phyloP scores from a whole-genome alignment of 768 basidiomycete species.

The Xerocomus spinulosus region DNA sequence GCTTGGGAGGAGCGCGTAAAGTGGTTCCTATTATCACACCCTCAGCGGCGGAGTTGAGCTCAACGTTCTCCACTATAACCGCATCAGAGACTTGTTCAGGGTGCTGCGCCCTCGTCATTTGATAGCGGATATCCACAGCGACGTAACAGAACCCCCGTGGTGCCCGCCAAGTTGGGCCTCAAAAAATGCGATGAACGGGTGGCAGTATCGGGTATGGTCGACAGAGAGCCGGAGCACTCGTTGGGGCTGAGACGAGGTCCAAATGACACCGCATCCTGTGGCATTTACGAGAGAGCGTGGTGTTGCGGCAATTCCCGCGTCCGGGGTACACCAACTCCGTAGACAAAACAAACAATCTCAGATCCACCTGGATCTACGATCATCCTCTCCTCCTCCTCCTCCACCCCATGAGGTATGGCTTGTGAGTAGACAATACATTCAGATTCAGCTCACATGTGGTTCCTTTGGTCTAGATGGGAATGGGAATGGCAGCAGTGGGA shows the following conservation, averaged over 20 bases:
- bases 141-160: background rate
- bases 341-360: constrained; percentile 30
- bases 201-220: constrained; percentile 4
- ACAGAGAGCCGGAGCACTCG: constrained; percentile 1
- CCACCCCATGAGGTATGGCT: constrained; percentile 1
- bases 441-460: too few relatives aligned
- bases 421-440: too few relatives aligned
- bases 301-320: constrained; percentile 25
- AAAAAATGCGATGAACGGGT: background rate
- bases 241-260: background rate
- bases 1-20: background rate
- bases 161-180: background rate
- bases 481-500: too few relatives aligned
- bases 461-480: too few relatives aligned
- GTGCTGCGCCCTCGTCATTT: too few relatives aligned
- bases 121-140: too few relatives aligned
- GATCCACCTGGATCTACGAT: constrained; percentile 24
- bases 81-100: too few relatives aligned
- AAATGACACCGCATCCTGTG: background rate
- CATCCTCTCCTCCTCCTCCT: background rate
- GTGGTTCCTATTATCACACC: background rate
- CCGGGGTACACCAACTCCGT: constrained; percentile 32
- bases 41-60: background rate
- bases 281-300: constrained; percentile 3
- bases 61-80: too few relatives aligned